Evolutionary conservation across 1,139 yeast genomes (phyloP), one percentile per base, ranked within the genome.

Genomic region (Wickerhamiella pararugosa): DNA sequence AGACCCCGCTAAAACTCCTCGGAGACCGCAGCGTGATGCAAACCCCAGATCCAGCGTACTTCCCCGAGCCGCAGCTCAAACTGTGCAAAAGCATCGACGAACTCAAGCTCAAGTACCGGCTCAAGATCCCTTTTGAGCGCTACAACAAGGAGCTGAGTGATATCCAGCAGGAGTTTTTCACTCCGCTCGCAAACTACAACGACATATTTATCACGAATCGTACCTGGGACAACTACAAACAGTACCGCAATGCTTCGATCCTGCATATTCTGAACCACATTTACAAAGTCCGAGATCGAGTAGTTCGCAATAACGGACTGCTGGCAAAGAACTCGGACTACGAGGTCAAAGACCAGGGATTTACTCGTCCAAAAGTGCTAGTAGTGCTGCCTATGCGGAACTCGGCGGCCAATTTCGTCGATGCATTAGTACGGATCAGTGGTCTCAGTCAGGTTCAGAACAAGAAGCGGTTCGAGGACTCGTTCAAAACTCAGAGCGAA

Each of bases 321-420:
- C 15, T 48, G 8, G 43, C 47, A 0, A 65, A 63, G 8, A 76
- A 70, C 45, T 62, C 61, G 5, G 66, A 63, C 11, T 64, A 68
- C 29, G 95, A 84, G 53, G 68, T 71, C 47, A 66, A 93, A 46
- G 98, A 90, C 58, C 98, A 90, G 60, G 97, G 98, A 10, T 92
- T 86, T 56, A 87, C 96, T 0, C 70, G 97, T 47, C 94, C 98
- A 1, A 87, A 86, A 55, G 87, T 80, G 2, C 65, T 90, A 44
- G 75, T 90, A 5, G 62, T 90, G 32, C 65, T 84, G 39, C 97
- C 99, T 6, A 84, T 95, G 0, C 71, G 95, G 55, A 73, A 86
- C 51, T 67, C 81, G 3, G 84, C 93, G 37, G 75, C 74, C 56
- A 76, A 76, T 44, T 67, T 83, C 21, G 75, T 87, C n/a, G 71